A percentile compares a stretch with the other conserved stretches of the same genome.
Conservation (phyloP, 768 basidiomycete species). For the Mycena chlorophos region DNA sequence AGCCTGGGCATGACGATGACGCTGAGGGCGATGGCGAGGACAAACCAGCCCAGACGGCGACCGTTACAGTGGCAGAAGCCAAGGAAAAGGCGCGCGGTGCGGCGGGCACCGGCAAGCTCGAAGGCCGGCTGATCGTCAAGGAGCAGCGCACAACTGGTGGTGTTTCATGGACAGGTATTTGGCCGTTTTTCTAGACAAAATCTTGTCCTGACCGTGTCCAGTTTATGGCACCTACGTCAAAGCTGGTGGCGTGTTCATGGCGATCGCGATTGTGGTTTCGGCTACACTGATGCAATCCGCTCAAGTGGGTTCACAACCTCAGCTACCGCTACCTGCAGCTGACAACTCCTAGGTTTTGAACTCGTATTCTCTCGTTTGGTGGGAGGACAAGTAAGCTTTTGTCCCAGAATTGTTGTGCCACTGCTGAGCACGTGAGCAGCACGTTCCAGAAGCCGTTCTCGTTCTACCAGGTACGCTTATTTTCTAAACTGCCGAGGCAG, state of each 20-base stretch:
- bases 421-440: constrained; percentile 26
- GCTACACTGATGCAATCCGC: constrained; percentile 60
- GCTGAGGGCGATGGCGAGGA: constrained; percentile 23
- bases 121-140: constrained; percentile 64
- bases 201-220: constrained; percentile 22
- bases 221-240: constrained; percentile 63
- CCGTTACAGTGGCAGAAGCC: constrained; percentile 29
- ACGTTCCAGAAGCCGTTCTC: constrained; percentile 49
- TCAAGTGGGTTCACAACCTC: too few relatives aligned
- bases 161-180: constrained; percentile 47
- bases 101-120: constrained; percentile 59
- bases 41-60: constrained; percentile 26
- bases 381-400: constrained; percentile 56
- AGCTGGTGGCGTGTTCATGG: constrained; percentile 53
- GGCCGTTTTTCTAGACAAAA: neutral
- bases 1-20: constrained; percentile 31
- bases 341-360: too few relatives aligned
- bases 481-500: too few relatives aligned
- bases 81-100: constrained; percentile 39
- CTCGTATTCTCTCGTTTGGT: constrained; percentile 70
- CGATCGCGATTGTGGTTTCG: constrained; percentile 49
- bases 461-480: constrained; percentile 69
- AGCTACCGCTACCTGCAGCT: too few relatives aligned
- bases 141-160: constrained; percentile 67
- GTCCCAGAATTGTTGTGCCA: neutral